Evolutionary conservation across 1,139 yeast species (phyloP), one percentile per base, ranked within the genome.

Genomic region (Scheffersomyces segobiensis): DNA sequence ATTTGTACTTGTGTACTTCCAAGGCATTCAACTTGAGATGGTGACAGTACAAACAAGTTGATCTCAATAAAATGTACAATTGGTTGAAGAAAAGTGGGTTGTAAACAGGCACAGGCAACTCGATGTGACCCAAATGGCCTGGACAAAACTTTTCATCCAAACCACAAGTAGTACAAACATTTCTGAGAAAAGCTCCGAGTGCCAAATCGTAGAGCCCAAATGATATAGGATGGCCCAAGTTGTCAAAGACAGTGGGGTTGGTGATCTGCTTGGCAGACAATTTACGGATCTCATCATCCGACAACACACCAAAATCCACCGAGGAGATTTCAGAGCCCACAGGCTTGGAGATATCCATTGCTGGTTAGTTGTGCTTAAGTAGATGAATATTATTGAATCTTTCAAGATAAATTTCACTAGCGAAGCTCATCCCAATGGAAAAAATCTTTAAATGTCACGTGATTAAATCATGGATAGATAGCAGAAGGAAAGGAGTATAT

Each of bases 121-220:
- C 98, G 60, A 96, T 93, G 74, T 96, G 99, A 60, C 99, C 99
- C 77, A 92, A 93, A 74, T 96, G 99, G 49, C 99, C 99, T 2
- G 98, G 98, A 78, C 99, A 96, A 69, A 86, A 89, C 70, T 91
- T 87, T 67, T 95, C 98, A 72, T 93, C 97, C 62, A 95, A 81
- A 32, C 98, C 98, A 84, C 99, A 96, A 2, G 99, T 95, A 39
- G 96, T 83, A 84, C 99, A 93, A 57, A 91, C 81, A 71, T 93
- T 91, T 71, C 89, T 83, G 63, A 92, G 80, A 70, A 93, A 95
- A 0, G 99, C 99, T 65, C 99, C 99, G 55, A 96, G 80, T 22
- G 97, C 88, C 63, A 93, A 84, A 76, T 96, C 99, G 68, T 96
- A 96, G 53, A 96, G 81, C 74, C 99, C 99, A 60, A 96, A 95